Conservation (phyloP, 495 filamentous ascomycete genomes). For the Hypoxylon cercidicola region DNA sequence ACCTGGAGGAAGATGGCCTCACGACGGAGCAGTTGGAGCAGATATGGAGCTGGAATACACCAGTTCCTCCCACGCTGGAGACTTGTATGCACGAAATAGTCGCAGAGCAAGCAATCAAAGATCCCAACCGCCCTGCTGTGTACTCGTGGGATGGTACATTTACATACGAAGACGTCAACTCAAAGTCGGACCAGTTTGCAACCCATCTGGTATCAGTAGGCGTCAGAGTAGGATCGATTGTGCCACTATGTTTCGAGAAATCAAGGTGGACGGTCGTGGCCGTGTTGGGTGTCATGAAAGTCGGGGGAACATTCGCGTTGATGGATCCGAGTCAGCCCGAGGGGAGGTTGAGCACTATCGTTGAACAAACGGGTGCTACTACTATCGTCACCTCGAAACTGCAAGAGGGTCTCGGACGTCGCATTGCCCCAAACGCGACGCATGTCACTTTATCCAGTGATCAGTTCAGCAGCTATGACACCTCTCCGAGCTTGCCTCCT, state of each 20-base stretch:
- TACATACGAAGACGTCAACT: constrained; percentile 65
- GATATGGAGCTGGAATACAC: constrained; percentile 55
- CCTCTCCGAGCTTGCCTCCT: constrained; percentile 27
- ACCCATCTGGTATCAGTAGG: constrained; percentile 53
- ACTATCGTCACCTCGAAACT: constrained; percentile 64
- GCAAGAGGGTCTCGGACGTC: constrained; percentile 45
- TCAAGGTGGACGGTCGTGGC: constrained; percentile 63
- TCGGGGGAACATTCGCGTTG: constrained; percentile 58
- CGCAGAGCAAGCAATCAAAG: constrained; percentile 40
- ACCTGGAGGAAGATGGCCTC: constrained; percentile 43
- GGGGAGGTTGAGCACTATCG: constrained; percentile 62
- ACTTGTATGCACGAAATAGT: constrained; percentile 56
- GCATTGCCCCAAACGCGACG: constrained; percentile 41
- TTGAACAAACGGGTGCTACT: constrained; percentile 59
- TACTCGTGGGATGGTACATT: constrained; percentile 68
- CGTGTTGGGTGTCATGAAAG: constrained; percentile 63
- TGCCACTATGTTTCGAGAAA: constrained; percentile 68
- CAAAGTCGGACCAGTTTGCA: constrained; percentile 60
- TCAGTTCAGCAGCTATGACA: constrained; percentile 15
- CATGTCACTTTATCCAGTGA: constrained; percentile 40
- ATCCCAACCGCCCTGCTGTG: constrained; percentile 48
- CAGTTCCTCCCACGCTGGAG: constrained; percentile 49
- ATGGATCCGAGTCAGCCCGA: constrained; percentile 56
- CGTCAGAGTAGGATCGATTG: constrained; percentile 56
- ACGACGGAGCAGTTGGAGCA: constrained; percentile 45